These are phyloP conservation scores for Avena eriantha DNA, from an alignment of 176 grass and related monocot genomes.

Conservation along the genomic window DNA sequence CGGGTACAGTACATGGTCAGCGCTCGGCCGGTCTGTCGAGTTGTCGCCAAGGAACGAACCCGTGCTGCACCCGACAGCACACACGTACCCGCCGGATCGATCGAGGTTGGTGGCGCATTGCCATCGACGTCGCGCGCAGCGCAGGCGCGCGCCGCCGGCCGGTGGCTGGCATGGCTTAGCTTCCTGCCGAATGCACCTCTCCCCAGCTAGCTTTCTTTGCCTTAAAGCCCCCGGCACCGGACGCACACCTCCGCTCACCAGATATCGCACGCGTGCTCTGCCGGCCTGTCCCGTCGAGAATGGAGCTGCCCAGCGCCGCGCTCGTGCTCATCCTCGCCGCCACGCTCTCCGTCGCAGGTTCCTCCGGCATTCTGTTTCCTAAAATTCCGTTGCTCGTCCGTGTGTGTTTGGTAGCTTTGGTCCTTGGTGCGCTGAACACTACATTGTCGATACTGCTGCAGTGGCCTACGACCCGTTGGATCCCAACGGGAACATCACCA, in stretches of 20 bases:
- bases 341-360: conserved; percentile 63
- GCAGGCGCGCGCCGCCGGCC: conserved; percentile 36
- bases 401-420: background rate
- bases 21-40: background rate
- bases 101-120: conserved; percentile 50
- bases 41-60: background rate
- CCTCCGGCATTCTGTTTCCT: background rate
- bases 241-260: background rate
- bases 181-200: conserved; percentile 19
- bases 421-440: background rate
- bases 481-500: conserved; percentile 93
- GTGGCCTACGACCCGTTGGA: conserved; percentile 92
- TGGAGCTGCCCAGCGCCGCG: conserved; percentile 39
- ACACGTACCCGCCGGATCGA: background rate
- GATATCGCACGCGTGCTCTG: background rate
- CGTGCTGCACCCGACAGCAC: background rate
- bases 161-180: conserved; percentile 26
- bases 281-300: background rate
- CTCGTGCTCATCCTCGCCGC: conserved; percentile 50
- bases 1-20: no score
- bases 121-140: conserved; percentile 36
- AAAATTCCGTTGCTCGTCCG: background rate
- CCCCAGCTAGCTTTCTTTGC: background rate
- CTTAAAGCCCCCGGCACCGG: conserved; percentile 34
- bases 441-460: conserved; percentile 16